Evolutionary conservation across 2,329 filamentous ascomycete genomes (phyloP), one percentile per base, ranked within the genome.

Genomic region (Hymenoscyphus fructigenus): DNA sequence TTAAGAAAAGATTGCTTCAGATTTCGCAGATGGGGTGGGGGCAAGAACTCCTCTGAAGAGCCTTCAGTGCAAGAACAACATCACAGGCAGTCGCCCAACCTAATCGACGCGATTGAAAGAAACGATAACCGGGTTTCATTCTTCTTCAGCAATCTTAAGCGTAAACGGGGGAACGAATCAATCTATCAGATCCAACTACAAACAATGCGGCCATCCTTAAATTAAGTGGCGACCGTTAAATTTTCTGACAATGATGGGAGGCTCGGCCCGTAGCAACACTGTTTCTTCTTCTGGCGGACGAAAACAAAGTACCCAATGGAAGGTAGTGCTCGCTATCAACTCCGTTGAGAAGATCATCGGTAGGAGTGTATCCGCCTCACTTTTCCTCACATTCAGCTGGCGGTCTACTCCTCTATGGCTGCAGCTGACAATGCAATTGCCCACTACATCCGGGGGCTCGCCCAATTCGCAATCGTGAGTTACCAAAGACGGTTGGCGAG

Each of bases 351-450:
- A 23, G 44, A 26, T 10, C 7, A 50, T 23, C 7, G n/a, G n/a
- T 26, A 23, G 20, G 41, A 50, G n/a, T 15, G 20, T 20, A 15
- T 20, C n/a, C n/a, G 44, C 17, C n/a, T 50, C n/a, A 50, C 20
- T 23, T 20, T 23, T 20, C n/a, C 44, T 50, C 44, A 20, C 20
- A 50, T 50, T 10, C 20, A 20, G n/a, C n/a, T 44, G 41, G 41
- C n/a, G 41, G n/a, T 44, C 41, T 44, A 9, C 17, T 44, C 20
- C 44, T 23, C n/a, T 20, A 20, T 12, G 17, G 17, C 44, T 50
- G 44, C 44, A 50, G 44, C 44, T 23, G n/a, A 50, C 44, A 50
- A 50, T 50, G 44, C 44, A 50, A 9, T 47, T 50, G 44, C 44
- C 44, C 44, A 23, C 44, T 12, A 20, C 44, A 50, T 4, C 20